A percentile compares a stretch with the other conserved stretches of the same genome.
Conservation (phyloP, 1,139 yeast species). For the Ogataea hybrid region DNA sequence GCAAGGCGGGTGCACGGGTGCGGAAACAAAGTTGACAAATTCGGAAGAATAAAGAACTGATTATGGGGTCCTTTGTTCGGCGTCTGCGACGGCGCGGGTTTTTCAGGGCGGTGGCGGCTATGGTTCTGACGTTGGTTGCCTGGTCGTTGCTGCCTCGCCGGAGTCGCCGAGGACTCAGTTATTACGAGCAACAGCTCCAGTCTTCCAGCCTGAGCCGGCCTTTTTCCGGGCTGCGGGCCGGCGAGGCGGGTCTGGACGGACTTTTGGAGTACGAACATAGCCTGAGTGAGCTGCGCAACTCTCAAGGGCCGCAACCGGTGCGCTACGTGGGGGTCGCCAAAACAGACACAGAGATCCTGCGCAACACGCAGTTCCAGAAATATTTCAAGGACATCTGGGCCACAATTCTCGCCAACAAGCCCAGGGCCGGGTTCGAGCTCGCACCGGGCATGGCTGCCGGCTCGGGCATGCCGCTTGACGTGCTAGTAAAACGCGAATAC, state of each 20-base stretch:
- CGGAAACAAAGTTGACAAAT: background rate
- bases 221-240: background rate
- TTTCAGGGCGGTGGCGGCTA: background rate
- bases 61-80: slow-evolving; percentile 1
- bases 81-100: slow-evolving; percentile 2
- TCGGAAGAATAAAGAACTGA: background rate
- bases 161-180: slow-evolving; percentile 12
- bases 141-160: background rate
- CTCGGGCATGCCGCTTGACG: slow-evolving; percentile 4
- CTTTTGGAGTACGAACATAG: slow-evolving; percentile 13
- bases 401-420: slow-evolving; percentile 16
- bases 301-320: slow-evolving; percentile 8
- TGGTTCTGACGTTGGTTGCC: background rate
- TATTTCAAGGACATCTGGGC: slow-evolving; percentile 18
- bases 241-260: slow-evolving; percentile 2
- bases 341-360: slow-evolving; percentile 14
- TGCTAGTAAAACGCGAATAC: slow-evolving; percentile 20
- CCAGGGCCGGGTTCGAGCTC: slow-evolving; percentile 19
- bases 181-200: slow-evolving; percentile 18
- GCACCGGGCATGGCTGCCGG: slow-evolving; percentile 1
- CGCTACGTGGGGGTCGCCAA: slow-evolving; percentile 9
- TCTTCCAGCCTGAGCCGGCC: background rate
- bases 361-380: slow-evolving; percentile 19
- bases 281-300: slow-evolving; percentile 6
- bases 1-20: slow-evolving; percentile 4